Evolutionary conservation across 2,329 filamentous ascomycete species (phyloP), one percentile per base, ranked within the genome.

Genomic region (Neonectria coccinea): DNA sequence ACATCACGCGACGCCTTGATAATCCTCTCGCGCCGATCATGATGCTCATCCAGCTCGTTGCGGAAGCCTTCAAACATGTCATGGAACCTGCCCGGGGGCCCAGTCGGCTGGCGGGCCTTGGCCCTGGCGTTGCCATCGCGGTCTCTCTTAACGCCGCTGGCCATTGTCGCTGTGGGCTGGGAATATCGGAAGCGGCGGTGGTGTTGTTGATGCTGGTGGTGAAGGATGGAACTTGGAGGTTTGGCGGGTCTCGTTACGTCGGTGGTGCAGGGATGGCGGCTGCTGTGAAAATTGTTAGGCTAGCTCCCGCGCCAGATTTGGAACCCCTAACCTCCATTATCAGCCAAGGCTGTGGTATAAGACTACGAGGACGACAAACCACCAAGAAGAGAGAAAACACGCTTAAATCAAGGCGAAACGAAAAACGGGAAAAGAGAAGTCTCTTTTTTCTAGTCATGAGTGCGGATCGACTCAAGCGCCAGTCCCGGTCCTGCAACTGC

Each of bases 1-100:
- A 99, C 92, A 78, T 99, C 96, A 67, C 95, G 86, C 9, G 93
- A 97, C 2, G 90, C 91, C 82, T 98, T 99, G 75, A 97, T 92
- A 71, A 97, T 89, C 57, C 91, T 88, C 81, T 97, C 94, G 61
- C 94, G 88, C 16, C 96, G 90, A 79, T 98, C 96, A 79, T 99
- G 93, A 77, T 98, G 95, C 80, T 96, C 89, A 75, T 99, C 96
- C 29, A 99, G 85, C 80, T 97, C 94, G 74, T 91, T 86, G 56
- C 94, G 91, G 78, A 98, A 97, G 8, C 79, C 82, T 78, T 93
- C 91, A 77, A 99, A 99, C 86, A 98, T 94, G 69, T 89, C 79
- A 66, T 89, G 88, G 75, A 88, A 90, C 56, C 79, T 74, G 53
- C 79, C 77, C 33, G 77, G 76, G 5, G 81, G 79, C 20, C 73